Evolutionary conservation across 1,284 basidiomycete species (phyloP), one percentile per base, ranked within the genome.

Genomic region (Boletus mariae): DNA sequence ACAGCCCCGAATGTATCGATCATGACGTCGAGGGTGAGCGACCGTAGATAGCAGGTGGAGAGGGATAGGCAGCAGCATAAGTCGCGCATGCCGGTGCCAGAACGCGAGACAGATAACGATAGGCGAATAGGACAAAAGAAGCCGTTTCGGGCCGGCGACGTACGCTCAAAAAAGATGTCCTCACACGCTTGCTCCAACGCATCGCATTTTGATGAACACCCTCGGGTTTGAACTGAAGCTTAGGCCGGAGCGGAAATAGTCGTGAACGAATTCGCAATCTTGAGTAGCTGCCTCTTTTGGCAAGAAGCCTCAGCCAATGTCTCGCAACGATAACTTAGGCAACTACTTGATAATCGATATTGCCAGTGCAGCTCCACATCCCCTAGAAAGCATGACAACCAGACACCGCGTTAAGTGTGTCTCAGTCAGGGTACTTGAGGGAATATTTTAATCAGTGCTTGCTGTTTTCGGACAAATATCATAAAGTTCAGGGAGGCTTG

Each of bases 121-220:
- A 31, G 11, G 29, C 29, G 29, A 28, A 28, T n/a, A 5, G 13
- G 20, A 26, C 31, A 7, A 9, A n/a, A 49, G 43, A 28, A 41
- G 42, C 20, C 9, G 50, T 53, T 52, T 63, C 52, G 46, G 47
- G 13, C 28, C 13, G 11, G 17, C 29, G 34, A 45, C 26, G 26
- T 43, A 41, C 20, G 10, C 17, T 9, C 17, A 45, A 25, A 34
- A 23, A 20, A 37, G 11, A 6, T 12, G 15, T 35, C 49, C 44
- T 66, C 63, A 43, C 64, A 66, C 64, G 52, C 37, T 44, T 5
- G 47, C 50, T 60, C 54, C 61, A 60, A 32, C 32, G 43, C 31
- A 43, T 46, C 52, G 37, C 43, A 51, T 37, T 13, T 3, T 52
- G 46, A 31, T 26, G 23, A 23, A 37, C 52, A 60, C 63, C 57